Evolutionary conservation across 805 yeast genomes (phyloP), one percentile per base, ranked within the genome.

Genomic region (Ogataea dorogensis): DNA sequence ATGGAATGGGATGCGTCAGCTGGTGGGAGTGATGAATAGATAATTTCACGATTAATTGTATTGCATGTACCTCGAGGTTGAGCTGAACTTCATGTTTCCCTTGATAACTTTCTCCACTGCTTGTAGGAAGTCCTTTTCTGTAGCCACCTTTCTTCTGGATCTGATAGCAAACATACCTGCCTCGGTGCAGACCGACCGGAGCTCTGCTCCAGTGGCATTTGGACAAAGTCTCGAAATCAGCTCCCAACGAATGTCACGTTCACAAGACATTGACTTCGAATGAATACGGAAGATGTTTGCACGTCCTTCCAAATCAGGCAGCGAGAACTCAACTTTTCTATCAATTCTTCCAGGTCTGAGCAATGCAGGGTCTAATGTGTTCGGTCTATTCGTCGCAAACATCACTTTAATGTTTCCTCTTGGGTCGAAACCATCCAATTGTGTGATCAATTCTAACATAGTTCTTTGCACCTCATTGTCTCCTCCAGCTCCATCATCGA

Each of bases 141-240:
- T 83, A 24, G 98, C 98, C 27, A 93, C 96, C 70, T 93, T 93
- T 69, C 98, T 78, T 65, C 99, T 80, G 13, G 98, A 96, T 55
- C 99, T 79, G 38, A 93, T 93, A 28, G 99, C 98, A 71, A 89
- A 93, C 98, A 93, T 93, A 54, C 99, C 99, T 3, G 98, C 98
- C 64, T 93, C 99, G 1, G 98, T 93, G 64, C 98, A 93, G 12
- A 93, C 98, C 5, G 98, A 91, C 60, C 98, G 81, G 53, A 93
- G 73, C 68, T 93, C 98, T 3, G 99, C 99, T 64, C 99, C 99
- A 1, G 98, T 93, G 13, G 96, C 84, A 61, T 94, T 93, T 44
- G 98, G 98, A 69, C 98, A 93, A 57, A 93, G 72, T 60, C 99
- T 77, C 14, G 98, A 89, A 56, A 93, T 93, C 56, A 93, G 75